phyloP scores from a whole-genome alignment of 2,329 filamentous ascomycete genomes.

The Emmonsiellopsis sp. region DNA sequence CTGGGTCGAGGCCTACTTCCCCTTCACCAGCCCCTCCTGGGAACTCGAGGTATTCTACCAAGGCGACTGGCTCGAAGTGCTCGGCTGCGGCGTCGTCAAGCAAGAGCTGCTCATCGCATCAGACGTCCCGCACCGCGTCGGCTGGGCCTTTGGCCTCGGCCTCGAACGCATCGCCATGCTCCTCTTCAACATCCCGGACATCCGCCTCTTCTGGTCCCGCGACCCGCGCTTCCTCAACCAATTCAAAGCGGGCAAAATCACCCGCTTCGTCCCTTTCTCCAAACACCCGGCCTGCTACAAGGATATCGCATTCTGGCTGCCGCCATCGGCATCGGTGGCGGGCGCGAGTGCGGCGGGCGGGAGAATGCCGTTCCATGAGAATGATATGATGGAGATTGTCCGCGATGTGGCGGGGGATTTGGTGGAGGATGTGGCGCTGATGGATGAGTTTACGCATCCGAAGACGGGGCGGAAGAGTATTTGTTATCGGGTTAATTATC shows the following conservation, averaged over 20 bases:
- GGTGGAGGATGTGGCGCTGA: conserved; percentile 76
- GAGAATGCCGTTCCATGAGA: conserved; percentile 63
- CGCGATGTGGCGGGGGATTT: conserved; percentile 70
- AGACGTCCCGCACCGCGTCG: conserved; percentile 62
- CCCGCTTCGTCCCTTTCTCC: conserved; percentile 75
- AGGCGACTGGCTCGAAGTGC: conserved; percentile 89
- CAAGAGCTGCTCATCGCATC: conserved; percentile 74
- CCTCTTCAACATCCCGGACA: conserved; percentile 90
- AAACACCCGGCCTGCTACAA: conserved; percentile 83
- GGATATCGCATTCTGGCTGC: conserved; percentile 91
- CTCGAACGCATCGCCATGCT: conserved; percentile 96
- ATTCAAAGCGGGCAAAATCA: conserved; percentile 51
- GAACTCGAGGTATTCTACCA: conserved; percentile 93
- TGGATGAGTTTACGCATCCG: conserved; percentile 83
- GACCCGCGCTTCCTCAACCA: conserved; percentile 80
- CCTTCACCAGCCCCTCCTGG: conserved; percentile 91
- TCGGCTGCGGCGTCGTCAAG: conserved; percentile 84
- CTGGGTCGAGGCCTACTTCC: conserved; percentile 97
- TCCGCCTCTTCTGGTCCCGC: conserved; percentile 88
- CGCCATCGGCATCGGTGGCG: conserved; percentile 29
- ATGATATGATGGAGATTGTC: conserved; percentile 95
- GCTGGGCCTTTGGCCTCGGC: conserved; percentile 93
- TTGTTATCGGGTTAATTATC: conserved; percentile 90
- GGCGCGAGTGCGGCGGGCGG: conserved; percentile 27
- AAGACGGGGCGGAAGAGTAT: conserved; percentile 73